phyloP scores from a whole-genome alignment of 2,329 filamentous ascomycete species.

The Geosmithia morbida region DNA sequence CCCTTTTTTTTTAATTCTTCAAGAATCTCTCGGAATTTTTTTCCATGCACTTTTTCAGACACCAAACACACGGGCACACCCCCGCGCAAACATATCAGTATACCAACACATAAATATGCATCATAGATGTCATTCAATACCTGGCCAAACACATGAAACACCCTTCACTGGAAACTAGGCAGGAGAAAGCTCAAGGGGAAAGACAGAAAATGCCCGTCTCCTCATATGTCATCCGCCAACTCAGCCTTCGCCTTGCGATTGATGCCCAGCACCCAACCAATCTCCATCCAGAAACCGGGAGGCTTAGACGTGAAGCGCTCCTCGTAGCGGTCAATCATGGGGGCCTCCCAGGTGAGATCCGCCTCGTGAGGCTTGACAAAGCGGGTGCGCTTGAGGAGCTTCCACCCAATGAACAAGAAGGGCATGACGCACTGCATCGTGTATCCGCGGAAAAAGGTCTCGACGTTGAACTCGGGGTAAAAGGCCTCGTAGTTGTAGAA shows the following conservation, averaged over 20 bases:
- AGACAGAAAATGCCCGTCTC: not conserved
- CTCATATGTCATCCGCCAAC: not conserved
- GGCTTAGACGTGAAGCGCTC: slow-evolving; percentile 24
- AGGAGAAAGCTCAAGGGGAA: no score
- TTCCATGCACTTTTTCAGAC: no score
- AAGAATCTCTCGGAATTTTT: no score
- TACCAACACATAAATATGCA: no score
- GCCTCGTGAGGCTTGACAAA: slow-evolving; percentile 36
- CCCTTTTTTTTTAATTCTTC: no score
- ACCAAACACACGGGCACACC: no score
- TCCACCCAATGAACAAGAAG: slow-evolving; percentile 44
- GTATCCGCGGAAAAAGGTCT: slow-evolving; percentile 37
- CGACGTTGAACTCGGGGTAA: slow-evolving; percentile 26
- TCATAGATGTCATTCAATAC: no score
- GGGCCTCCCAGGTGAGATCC: slow-evolving; percentile 47
- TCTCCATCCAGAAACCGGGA: slow-evolving; percentile 40
- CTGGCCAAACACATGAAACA: no score
- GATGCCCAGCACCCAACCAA: slow-evolving; percentile 29
- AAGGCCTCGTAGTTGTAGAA: slow-evolving; percentile 43
- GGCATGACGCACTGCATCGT: slow-evolving; percentile 40
- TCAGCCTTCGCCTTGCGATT: slow-evolving; percentile 8
- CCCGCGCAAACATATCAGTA: no score
- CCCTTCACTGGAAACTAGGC: no score
- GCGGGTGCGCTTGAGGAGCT: slow-evolving; percentile 44
- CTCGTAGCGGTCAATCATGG: slow-evolving; percentile 43